Conservation (phyloP, 495 filamentous ascomycete species). For the Aspergillus sclerotioniger region DNA sequence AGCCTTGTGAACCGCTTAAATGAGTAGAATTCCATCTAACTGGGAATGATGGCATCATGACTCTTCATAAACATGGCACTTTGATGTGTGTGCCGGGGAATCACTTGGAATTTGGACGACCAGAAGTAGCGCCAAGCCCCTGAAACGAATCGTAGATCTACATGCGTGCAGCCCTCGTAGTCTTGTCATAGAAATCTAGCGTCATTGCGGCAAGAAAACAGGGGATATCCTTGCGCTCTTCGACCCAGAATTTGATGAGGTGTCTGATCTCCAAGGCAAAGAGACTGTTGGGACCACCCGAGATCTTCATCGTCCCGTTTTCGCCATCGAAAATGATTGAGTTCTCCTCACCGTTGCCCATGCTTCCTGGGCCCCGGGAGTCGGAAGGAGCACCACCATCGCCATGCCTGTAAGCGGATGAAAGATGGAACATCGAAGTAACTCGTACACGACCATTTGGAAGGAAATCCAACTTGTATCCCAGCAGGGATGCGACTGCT, state of each 20-base stretch:
- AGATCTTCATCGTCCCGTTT: constrained; percentile 94
- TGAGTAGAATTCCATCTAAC: too few relatives aligned
- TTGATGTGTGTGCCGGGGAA: constrained; percentile 26
- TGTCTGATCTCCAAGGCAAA: constrained; percentile 83
- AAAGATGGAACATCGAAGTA: constrained; percentile 73
- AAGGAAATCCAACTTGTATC: constrained; percentile 90
- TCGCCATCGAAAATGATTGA: constrained; percentile 97
- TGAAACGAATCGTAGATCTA: constrained; percentile 19
- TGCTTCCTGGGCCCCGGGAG: constrained; percentile 50
- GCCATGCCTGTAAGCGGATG: constrained; percentile 50
- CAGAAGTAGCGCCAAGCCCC: neutral
- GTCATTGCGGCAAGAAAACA: constrained; percentile 88
- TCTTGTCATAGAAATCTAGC: constrained; percentile 88
- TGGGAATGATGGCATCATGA: too few relatives aligned
- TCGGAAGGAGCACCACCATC: constrained; percentile 49
- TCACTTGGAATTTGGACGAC: constrained; percentile 10
- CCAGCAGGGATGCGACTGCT: constrained; percentile 81
- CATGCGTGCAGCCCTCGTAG: constrained; percentile 52
- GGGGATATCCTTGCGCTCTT: constrained; percentile 85
- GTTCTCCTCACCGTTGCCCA: constrained; percentile 62
- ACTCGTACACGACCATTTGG: constrained; percentile 89
- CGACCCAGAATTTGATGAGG: constrained; percentile 89
- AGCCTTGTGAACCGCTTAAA: too few relatives aligned
- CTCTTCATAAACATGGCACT: constrained; percentile 24
- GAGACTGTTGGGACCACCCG: constrained; percentile 77